Conservation (phyloP, 2,329 filamentous ascomycete species). For the Nemania abortiva region DNA sequence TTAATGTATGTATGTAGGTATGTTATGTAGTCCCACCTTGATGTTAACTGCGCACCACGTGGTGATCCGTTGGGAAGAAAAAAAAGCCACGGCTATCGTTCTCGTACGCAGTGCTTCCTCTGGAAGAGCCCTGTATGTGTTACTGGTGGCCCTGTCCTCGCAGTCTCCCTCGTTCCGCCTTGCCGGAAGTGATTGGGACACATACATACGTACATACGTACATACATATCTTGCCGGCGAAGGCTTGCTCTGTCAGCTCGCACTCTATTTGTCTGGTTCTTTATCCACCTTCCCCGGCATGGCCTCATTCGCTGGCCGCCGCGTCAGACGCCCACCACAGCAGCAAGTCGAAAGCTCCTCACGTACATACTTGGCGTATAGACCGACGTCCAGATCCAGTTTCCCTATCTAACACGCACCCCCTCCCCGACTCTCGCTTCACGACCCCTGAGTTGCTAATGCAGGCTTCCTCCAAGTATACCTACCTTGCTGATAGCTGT, state of each 20-base stretch:
- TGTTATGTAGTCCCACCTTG: constrained; percentile 26
- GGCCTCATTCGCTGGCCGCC: constrained; percentile 27
- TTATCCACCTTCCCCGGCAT: constrained; percentile 30
- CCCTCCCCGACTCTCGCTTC: constrained; percentile 27
- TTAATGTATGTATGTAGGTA: constrained; percentile 16
- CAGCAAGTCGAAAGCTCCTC: constrained; percentile 4
- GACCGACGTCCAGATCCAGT: constrained; percentile 20
- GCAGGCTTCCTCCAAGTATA: constrained; percentile 31
- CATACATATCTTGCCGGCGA: constrained; percentile 15
- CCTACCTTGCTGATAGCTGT: constrained; percentile 31
- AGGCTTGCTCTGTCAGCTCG: constrained; percentile 23
- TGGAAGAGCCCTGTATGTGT: constrained; percentile 22
- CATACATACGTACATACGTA: too few species aligned
- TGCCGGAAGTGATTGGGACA: constrained; percentile 11
- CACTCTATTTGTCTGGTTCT: constrained; percentile 16
- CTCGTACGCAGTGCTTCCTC: constrained; percentile 9
- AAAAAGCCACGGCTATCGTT: constrained; percentile 17
- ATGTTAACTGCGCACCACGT: constrained; percentile 31
- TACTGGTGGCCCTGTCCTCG: constrained; percentile 15
- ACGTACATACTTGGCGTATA: constrained; percentile 32
- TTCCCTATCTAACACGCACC: constrained; percentile 22
- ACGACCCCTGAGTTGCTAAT: constrained; percentile 25
- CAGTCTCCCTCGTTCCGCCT: constrained; percentile 6
- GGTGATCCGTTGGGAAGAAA: constrained; percentile 23
- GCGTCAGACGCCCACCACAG: constrained; percentile 30